Percentiles rank a stretch among this genome's conserved stretches.
Evolutionary conservation across 106 monocot genomes (phyloP).

Genomic region (Dendrobium officinale): DNA sequence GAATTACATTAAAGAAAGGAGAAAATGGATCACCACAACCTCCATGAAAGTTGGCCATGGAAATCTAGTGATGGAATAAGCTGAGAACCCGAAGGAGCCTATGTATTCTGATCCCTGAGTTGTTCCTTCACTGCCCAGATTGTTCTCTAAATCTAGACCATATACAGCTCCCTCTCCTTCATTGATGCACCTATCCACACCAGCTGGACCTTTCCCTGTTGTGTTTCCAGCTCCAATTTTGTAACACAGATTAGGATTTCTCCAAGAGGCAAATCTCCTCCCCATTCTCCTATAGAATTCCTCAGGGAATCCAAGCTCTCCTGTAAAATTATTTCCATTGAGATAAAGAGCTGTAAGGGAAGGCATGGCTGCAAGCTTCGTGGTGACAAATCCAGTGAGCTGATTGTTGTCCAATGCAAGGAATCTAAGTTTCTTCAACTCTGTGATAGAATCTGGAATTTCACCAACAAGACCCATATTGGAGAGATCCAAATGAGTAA

Average conservation of each 20-base stretch:
- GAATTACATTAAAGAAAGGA: not conserved
- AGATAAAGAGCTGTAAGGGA: constrained; percentile 34
- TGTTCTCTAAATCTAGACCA: not conserved
- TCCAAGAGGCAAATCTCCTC: constrained; percentile 76
- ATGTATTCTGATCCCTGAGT: not conserved
- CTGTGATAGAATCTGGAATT: constrained; percentile 40
- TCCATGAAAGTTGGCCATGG: not conserved
- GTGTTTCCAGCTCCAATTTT: constrained; percentile 6
- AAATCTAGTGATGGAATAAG: not conserved
- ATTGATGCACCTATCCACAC: constrained; percentile 44
- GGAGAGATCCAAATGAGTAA: constrained; percentile 48
- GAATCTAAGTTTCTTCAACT: constrained; percentile 34
- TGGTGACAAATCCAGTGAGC: constrained; percentile 27
- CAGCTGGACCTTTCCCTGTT: constrained; percentile 37
- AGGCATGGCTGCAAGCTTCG: constrained; percentile 27
- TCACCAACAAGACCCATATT: constrained; percentile 26
- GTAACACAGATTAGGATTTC: constrained; percentile 71
- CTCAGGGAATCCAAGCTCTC: constrained; percentile 27
- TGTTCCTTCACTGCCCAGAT: not conserved
- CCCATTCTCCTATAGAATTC: constrained; percentile 52
- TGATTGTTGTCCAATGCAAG: constrained; percentile 40
- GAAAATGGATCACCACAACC: not conserved
- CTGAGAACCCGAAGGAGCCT: not conserved
- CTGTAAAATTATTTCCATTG: constrained; percentile 47
- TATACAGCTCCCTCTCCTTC: constrained; percentile 7